Evolutionary conservation across 768 basidiomycete genomes (phyloP).

Genomic region (Phlegmacium glaucopus): DNA sequence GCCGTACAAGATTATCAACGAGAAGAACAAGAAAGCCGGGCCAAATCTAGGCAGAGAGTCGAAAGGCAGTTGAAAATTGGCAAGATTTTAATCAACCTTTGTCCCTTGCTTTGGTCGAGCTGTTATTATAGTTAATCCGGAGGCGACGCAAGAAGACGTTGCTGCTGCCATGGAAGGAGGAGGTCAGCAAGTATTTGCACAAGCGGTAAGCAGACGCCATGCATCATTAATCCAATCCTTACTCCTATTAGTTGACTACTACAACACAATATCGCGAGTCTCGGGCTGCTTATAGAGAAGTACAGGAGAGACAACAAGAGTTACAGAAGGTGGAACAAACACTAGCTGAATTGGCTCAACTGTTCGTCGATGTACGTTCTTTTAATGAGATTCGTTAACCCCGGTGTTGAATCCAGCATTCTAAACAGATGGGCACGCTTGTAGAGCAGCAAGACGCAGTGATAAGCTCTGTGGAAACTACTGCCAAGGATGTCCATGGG

Average conservation of each 20-base stretch:
- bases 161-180: conserved; percentile 65
- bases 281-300: conserved; percentile 79
- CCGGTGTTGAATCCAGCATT: not conserved
- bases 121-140: conserved; percentile 65
- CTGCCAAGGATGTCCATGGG: conserved; percentile 57
- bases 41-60: conserved; percentile 60
- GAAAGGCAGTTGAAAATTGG: conserved; percentile 80
- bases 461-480: conserved; percentile 59
- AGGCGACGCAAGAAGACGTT: conserved; percentile 81
- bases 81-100: conserved; percentile 19
- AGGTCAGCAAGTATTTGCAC: conserved; percentile 71
- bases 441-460: conserved; percentile 80
- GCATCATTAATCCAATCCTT: conserved; percentile 1
- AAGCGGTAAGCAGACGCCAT: conserved; percentile 47
- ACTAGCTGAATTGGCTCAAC: conserved; percentile 80
- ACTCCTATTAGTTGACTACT: conserved; percentile 51
- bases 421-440: conserved; percentile 68
- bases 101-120: not conserved
- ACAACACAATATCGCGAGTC: conserved; percentile 86
- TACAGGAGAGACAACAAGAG: conserved; percentile 85
- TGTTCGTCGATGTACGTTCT: conserved; percentile 74
- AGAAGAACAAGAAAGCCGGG: conserved; percentile 68
- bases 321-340: conserved; percentile 84
- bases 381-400: not conserved
- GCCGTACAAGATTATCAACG: conserved; percentile 75